phyloP scores from a whole-genome alignment of 2,329 filamentous ascomycete genomes.

The Epichloe sp. region DNA sequence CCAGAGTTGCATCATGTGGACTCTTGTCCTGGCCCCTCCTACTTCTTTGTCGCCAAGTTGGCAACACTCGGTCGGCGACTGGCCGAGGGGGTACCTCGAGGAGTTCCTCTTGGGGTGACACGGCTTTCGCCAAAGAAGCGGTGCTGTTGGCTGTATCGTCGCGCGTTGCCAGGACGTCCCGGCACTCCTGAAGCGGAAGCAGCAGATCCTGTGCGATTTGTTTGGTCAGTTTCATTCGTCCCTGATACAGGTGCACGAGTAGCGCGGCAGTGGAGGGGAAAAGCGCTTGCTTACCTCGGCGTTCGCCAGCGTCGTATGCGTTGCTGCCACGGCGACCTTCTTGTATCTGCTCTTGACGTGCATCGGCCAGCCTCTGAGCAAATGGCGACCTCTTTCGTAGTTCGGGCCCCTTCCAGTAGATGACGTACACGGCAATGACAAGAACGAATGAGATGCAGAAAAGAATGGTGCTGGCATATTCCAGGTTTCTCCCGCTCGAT shows the following conservation, averaged over 20 bases:
- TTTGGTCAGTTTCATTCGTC: no score
- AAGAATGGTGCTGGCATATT: constrained; percentile 51
- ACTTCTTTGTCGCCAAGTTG: constrained; percentile 6
- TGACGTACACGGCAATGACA: constrained; percentile 49
- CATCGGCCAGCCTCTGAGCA: constrained; percentile 46
- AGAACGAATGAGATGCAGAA: constrained; percentile 48
- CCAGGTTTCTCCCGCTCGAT: constrained; percentile 34
- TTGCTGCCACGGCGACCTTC: constrained; percentile 19
- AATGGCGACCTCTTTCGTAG: constrained; percentile 51
- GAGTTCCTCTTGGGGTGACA: constrained; percentile 25
- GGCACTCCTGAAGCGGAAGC: constrained; percentile 13
- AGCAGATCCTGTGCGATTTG: background rate
- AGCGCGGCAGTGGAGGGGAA: no score
- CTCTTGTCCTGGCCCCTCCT: background rate
- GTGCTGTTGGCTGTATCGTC: constrained; percentile 25
- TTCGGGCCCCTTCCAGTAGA: constrained; percentile 50
- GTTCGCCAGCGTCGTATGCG: constrained; percentile 11
- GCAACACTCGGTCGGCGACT: constrained; percentile 19
- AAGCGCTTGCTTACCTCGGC: constrained; percentile 18
- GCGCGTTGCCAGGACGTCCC: constrained; percentile 10
- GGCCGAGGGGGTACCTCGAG: constrained; percentile 23
- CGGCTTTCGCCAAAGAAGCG: constrained; percentile 29
- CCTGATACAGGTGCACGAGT: no score
- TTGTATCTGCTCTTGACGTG: constrained; percentile 16
- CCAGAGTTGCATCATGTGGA: no score